Conservation (phyloP, 345 rosid species). For the Eucalyptus sideroxylon region DNA sequence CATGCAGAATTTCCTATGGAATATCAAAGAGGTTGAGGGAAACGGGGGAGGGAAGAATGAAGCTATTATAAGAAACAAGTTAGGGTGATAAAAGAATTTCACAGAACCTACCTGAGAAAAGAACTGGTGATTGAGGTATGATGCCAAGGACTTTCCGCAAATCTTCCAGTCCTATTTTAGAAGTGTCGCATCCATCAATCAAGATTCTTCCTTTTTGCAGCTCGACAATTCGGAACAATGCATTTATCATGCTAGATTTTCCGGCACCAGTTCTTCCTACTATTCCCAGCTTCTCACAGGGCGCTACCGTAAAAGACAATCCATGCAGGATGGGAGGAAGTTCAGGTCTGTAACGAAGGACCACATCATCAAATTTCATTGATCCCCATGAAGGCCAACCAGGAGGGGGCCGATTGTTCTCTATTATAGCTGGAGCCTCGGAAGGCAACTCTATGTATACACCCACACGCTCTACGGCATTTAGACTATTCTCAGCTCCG, state of each 20-base stretch:
- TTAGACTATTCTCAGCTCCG: constrained; percentile 87
- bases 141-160: constrained; percentile 72
- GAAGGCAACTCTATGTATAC: constrained; percentile 76
- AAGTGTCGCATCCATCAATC: constrained; percentile 57
- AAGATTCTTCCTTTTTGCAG: constrained; percentile 63
- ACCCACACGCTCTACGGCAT: constrained; percentile 89
- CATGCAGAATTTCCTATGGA: neutral
- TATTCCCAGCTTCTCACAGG: constrained; percentile 79
- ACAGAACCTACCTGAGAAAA: constrained; percentile 53
- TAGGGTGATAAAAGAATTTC: neutral
- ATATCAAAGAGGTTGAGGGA: neutral
- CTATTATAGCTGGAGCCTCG: constrained; percentile 68
- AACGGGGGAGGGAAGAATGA: neutral
- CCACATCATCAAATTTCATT: constrained; percentile 68
- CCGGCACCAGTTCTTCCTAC: constrained; percentile 99
- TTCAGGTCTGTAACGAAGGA: constrained; percentile 81
- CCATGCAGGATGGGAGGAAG: constrained; percentile 90
- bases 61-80: neutral
- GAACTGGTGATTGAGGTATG: constrained; percentile 94
- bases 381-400: constrained; percentile 86
- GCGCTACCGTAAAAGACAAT: constrained; percentile 42
- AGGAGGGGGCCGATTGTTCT: constrained; percentile 57
- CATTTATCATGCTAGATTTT: constrained; percentile 92
- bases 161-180: constrained; percentile 66
- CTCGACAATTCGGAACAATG: constrained; percentile 83